Evolutionary conservation across 1,284 basidiomycete genomes (phyloP).

Genomic region (Thecaphora thlaspeos): DNA sequence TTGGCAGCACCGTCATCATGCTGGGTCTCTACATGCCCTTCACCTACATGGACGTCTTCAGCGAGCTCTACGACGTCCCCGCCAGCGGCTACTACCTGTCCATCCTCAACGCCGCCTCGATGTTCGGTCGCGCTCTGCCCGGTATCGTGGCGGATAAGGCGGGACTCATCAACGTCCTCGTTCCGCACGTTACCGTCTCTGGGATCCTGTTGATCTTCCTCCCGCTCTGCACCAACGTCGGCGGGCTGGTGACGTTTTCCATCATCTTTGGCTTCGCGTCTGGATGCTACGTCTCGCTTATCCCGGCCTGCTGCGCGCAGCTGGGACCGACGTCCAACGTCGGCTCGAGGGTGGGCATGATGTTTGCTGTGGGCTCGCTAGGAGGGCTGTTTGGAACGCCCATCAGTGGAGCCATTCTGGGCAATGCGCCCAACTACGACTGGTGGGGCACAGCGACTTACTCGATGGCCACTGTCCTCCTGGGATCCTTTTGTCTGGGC

Average conservation of each 20-base stretch:
- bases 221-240: conserved; percentile 20
- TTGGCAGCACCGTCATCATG: conserved; percentile 28
- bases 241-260: conserved; percentile 21
- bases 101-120: conserved; percentile 41
- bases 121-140: conserved; percentile 55
- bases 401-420: conserved; percentile 32
- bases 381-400: conserved; percentile 29
- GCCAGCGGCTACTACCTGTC: conserved; percentile 36
- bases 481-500: conserved; percentile 10
- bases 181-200: conserved; percentile 46
- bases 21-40: conserved; percentile 43
- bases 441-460: conserved; percentile 24
- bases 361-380: conserved; percentile 31
- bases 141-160: conserved; percentile 54
- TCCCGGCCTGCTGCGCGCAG: conserved; percentile 27
- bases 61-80: conserved; percentile 10
- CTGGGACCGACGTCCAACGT: conserved; percentile 23
- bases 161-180: conserved; percentile 57
- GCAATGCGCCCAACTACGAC: conserved; percentile 6
- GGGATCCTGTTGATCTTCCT: conserved; percentile 46
- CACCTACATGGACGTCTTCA: conserved; percentile 39
- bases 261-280: conserved; percentile 43
- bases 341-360: conserved; percentile 31
- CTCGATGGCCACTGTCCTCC: conserved; percentile 11
- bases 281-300: conserved; percentile 41